Percentiles rank a stretch among this genome's conserved stretches.
Conservation (phyloP, 2,329 filamentous ascomycete genomes). For the Tolypocladium inflatum region DNA sequence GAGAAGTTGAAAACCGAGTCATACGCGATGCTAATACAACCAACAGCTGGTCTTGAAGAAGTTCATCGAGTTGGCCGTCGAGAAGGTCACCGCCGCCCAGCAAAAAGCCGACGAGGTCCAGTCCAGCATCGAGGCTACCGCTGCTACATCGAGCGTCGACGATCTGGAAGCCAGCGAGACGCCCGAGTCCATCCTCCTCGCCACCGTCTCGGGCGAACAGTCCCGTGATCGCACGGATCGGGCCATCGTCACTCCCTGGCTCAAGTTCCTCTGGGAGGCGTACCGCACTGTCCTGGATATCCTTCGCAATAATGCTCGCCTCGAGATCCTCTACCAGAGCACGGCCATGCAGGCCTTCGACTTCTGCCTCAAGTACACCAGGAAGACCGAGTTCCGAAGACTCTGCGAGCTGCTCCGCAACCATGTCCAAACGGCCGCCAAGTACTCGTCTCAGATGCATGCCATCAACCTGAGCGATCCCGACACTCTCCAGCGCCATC, state of each 20-base stretch:
- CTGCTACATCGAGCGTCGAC: slow-evolving; percentile 62
- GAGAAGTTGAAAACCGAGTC: not conserved
- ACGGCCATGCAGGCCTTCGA: slow-evolving; percentile 97
- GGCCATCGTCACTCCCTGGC: slow-evolving; percentile 96
- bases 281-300: slow-evolving; percentile 98
- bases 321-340: slow-evolving; percentile 97
- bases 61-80: slow-evolving; percentile 94
- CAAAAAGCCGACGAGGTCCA: slow-evolving; percentile 94
- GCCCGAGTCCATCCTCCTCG: slow-evolving; percentile 93
- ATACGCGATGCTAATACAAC: slow-evolving; percentile 5
- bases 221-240: slow-evolving; percentile 95
- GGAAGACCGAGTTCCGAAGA: slow-evolving; percentile 98
- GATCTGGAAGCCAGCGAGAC: slow-evolving; percentile 97
- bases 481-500: slow-evolving; percentile 91
- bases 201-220: slow-evolving; percentile 96
- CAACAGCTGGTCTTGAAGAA: slow-evolving; percentile 79
- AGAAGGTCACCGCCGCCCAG: slow-evolving; percentile 93
- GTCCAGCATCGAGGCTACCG: slow-evolving; percentile 67
- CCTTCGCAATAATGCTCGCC: slow-evolving; percentile 94
- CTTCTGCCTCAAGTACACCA: slow-evolving; percentile 95
- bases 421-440: slow-evolving; percentile 97
- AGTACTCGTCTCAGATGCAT: slow-evolving; percentile 98
- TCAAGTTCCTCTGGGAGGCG: slow-evolving; percentile 99
- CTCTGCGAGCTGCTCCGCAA: slow-evolving; percentile 97
- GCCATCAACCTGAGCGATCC: slow-evolving; percentile 98